phyloP scores from a whole-genome alignment of 1,284 basidiomycete genomes.

The Ceratobasidium sp. region DNA sequence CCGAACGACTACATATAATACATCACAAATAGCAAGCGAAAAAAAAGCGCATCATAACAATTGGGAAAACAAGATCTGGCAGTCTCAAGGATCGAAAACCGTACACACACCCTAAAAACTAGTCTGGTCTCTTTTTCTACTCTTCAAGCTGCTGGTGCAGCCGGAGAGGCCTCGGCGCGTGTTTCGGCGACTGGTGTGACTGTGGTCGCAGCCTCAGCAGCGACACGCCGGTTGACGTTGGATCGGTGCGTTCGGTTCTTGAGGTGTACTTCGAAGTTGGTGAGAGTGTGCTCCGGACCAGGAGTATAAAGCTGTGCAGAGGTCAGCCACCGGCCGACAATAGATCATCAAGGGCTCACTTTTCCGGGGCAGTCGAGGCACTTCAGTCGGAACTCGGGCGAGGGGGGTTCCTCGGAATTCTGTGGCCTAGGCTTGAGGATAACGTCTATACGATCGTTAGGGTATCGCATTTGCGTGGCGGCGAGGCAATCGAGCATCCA shows the following conservation, averaged over 20 bases:
- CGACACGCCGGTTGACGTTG: conserved; percentile 61
- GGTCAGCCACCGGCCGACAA: conserved; percentile 12
- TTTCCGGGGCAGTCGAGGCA: conserved; percentile 96
- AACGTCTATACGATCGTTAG: conserved; percentile 84
- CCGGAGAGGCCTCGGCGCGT: neutral
- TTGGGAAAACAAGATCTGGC: conserved; percentile 26
- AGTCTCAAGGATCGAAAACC: conserved; percentile 10
- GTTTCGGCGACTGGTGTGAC: neutral
- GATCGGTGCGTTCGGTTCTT: conserved; percentile 76
- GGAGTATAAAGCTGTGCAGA: conserved; percentile 83
- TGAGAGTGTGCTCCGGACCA: conserved; percentile 88
- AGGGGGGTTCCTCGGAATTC: conserved; percentile 52
- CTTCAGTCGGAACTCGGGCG: conserved; percentile 89
- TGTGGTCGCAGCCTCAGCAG: conserved; percentile 16
- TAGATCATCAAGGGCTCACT: conserved; percentile 60
- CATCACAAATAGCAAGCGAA: conserved; percentile 41
- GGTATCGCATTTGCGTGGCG: conserved; percentile 76
- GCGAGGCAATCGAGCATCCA: conserved; percentile 77
- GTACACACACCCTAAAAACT: conserved; percentile 2
- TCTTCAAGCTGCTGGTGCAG: neutral
- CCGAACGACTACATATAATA: conserved; percentile 41
- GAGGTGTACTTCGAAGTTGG: conserved; percentile 94
- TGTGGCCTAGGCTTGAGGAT: conserved; percentile 67
- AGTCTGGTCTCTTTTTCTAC: conserved; percentile 3
- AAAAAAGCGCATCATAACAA: conserved; percentile 40